Evolutionary conservation across 768 basidiomycete species (phyloP).

Genomic region (Myochromella boudieri): DNA sequence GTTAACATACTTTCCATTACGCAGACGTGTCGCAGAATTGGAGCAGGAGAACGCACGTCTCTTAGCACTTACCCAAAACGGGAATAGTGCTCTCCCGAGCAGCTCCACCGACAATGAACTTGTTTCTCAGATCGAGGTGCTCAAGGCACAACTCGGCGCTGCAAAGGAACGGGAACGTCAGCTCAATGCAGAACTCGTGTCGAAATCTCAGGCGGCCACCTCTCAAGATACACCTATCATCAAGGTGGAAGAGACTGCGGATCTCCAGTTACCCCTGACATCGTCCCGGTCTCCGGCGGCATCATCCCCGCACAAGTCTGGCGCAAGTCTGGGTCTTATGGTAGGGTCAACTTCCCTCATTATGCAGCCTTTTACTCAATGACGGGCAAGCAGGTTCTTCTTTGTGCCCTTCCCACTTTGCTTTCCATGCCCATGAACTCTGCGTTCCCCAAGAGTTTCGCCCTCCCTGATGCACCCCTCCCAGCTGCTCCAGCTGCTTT

Average conservation of each 20-base stretch:
- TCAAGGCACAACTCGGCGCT: slow-evolving; percentile 62
- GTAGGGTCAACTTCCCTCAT: slow-evolving; percentile 37
- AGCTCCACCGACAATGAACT: slow-evolving; percentile 35
- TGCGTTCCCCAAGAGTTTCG: slow-evolving; percentile 53
- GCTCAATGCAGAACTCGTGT: slow-evolving; percentile 61
- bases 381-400: slow-evolving; percentile 56
- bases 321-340: slow-evolving; percentile 71
- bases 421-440: slow-evolving; percentile 66
- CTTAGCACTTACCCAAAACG: slow-evolving; percentile 53
- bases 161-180: slow-evolving; percentile 67
- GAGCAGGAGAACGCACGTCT: slow-evolving; percentile 84
- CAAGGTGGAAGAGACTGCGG: slow-evolving; percentile 66
- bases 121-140: slow-evolving; percentile 61
- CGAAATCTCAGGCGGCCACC: slow-evolving; percentile 25
- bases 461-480: slow-evolving; percentile 46
- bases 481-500: slow-evolving; percentile 44
- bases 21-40: slow-evolving; percentile 78
- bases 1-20: slow-evolving; percentile 21
- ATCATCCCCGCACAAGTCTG: slow-evolving; percentile 54
- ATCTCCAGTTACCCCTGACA: slow-evolving; percentile 48
- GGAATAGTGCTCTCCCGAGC: slow-evolving; percentile 24
- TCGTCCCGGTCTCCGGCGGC: slow-evolving; percentile 37
- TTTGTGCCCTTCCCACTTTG: slow-evolving; percentile 75
- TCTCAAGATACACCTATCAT: slow-evolving; percentile 32
- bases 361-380: slow-evolving; percentile 16